These are phyloP conservation scores for Triangularia verruculosa DNA, from an alignment of 2,329 filamentous ascomycete genomes.

Conservation along the genomic window DNA sequence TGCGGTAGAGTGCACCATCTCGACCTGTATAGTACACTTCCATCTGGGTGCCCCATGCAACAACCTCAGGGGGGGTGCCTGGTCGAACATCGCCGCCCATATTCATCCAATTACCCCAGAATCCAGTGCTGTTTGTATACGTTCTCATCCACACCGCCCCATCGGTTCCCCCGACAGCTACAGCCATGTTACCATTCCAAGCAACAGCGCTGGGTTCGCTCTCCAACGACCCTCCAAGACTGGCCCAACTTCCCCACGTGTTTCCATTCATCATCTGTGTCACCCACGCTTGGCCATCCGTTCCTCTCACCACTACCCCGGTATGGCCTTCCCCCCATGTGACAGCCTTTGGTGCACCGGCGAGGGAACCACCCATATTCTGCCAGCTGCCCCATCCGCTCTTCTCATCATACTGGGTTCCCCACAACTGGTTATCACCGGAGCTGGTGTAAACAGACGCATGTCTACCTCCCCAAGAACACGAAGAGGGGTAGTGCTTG, in stretches of 20 bases:
- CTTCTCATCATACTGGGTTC: constrained; percentile 27
- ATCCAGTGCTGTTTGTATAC: constrained; percentile 15
- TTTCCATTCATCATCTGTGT: constrained; percentile 18
- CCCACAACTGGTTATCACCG: constrained; percentile 30
- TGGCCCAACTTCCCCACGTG: constrained; percentile 25
- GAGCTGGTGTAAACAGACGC: constrained; percentile 33
- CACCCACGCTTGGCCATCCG: constrained; percentile 26
- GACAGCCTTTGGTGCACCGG: constrained; percentile 27
- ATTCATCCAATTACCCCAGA: constrained; percentile 26
- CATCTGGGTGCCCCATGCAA: constrained; percentile 22
- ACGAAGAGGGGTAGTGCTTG: constrained; percentile 28
- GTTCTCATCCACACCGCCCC: constrained; percentile 28
- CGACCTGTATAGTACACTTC: constrained; percentile 25
- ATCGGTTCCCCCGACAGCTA: constrained; percentile 26
- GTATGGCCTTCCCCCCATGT: constrained; percentile 27
- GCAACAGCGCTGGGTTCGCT: constrained; percentile 23
- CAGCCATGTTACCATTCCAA: constrained; percentile 21
- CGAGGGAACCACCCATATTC: constrained; percentile 28
- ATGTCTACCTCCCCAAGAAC: constrained; percentile 29
- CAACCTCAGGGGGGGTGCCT: constrained; percentile 23
- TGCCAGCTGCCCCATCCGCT: constrained; percentile 30
- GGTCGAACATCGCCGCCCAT: constrained; percentile 25
- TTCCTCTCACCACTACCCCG: constrained; percentile 29
- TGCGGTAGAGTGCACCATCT: constrained; percentile 24
- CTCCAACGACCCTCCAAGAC: constrained; percentile 23